Evolutionary conservation across 768 basidiomycete genomes (phyloP).

Genomic region (Glaciozyma antarctica): DNA sequence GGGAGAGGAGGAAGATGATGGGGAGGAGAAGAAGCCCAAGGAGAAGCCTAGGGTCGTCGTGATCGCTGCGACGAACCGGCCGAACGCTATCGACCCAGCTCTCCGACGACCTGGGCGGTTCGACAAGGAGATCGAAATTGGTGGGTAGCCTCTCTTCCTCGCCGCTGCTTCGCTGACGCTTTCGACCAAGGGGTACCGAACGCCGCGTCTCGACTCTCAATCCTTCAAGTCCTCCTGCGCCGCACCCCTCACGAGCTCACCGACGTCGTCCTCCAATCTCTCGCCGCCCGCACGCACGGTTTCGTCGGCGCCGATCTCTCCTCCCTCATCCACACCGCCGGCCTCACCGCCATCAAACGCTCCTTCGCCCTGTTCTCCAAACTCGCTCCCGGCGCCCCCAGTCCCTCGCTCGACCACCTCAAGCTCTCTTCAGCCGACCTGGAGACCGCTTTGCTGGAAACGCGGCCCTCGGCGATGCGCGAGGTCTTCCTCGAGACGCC

Average conservation of each 20-base stretch:
- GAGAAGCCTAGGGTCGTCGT: conserved; percentile 60
- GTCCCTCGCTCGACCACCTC: conserved; percentile 37
- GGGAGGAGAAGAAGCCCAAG: conserved; percentile 1
- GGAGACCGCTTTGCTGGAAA: conserved; percentile 57
- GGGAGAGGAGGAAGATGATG: conserved; percentile 10
- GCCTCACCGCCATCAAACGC: conserved; percentile 80
- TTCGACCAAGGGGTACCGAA: conserved; percentile 67
- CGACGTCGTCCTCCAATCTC: conserved; percentile 50
- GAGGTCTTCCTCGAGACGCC: conserved; percentile 83
- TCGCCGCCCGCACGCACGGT: conserved; percentile 74
- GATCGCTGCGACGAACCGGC: conserved; percentile 90
- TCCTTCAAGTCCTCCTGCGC: conserved; percentile 71
- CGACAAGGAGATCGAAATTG: conserved; percentile 92
- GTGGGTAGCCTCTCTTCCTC: conserved; percentile 41
- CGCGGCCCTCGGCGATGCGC: conserved; percentile 88
- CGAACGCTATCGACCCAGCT: conserved; percentile 91
- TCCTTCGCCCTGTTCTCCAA: conserved; percentile 41
- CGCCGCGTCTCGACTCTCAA: conserved; percentile 68
- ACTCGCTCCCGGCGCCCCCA: conserved; percentile 10
- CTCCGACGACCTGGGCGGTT: conserved; percentile 80
- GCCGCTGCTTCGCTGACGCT: background rate
- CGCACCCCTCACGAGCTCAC: conserved; percentile 69
- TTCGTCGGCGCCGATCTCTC: conserved; percentile 95
- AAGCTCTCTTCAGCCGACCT: conserved; percentile 55
- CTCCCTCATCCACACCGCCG: conserved; percentile 84